These are phyloP conservation scores for Diaporthe humulicola DNA, from an alignment of 2,329 filamentous ascomycete genomes.

Conservation along the genomic window DNA sequence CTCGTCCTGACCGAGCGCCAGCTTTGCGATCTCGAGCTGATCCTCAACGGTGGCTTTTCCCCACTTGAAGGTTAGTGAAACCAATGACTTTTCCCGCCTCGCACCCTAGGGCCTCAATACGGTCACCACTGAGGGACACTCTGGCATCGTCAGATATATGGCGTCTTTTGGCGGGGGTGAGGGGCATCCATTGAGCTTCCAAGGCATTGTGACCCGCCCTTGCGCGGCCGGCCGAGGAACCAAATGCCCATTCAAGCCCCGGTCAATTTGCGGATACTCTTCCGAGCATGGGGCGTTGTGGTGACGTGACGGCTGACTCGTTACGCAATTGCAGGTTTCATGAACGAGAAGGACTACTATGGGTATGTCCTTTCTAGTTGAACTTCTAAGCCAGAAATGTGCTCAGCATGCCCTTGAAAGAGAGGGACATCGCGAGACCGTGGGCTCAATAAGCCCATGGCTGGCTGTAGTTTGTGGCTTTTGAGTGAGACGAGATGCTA, in stretches of 20 bases:
- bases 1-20: constrained; percentile 91
- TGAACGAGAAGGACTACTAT: constrained; percentile 98
- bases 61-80: constrained; percentile 86
- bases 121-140: not conserved
- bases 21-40: constrained; percentile 96
- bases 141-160: not conserved
- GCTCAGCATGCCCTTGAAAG: not conserved
- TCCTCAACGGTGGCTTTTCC: constrained; percentile 97
- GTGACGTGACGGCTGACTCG: constrained; percentile 36
- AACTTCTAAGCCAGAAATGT: not conserved
- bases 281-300: constrained; percentile 23
- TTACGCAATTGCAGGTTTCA: constrained; percentile 76
- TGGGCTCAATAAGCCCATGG: not conserved
- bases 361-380: constrained; percentile 68
- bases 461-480: not conserved
- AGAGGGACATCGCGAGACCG: not conserved
- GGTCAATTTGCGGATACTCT: constrained; percentile 23
- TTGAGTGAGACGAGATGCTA: constrained; percentile 5
- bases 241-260: constrained; percentile 24
- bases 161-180: constrained; percentile 32
- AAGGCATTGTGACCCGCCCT: constrained; percentile 34
- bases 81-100: not conserved
- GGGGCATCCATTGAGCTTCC: constrained; percentile 17
- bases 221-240: constrained; percentile 23
- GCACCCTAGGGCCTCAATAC: not conserved